Evolutionary conservation across 2,329 filamentous ascomycete genomes (phyloP).

Genomic region (Penicillium griseofulvum): DNA sequence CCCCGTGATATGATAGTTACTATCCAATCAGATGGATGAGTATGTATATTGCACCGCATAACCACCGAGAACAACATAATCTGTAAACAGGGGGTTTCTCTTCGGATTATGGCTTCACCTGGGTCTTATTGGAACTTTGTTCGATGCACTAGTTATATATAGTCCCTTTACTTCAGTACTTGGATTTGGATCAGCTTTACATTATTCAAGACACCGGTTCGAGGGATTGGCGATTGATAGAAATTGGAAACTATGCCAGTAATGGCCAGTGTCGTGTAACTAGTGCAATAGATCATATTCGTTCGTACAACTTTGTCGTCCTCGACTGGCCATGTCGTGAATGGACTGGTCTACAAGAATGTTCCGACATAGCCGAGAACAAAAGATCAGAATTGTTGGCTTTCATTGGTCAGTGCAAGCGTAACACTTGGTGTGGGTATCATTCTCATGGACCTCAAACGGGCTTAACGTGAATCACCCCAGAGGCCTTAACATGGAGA

Average conservation of each 20-base stretch:
- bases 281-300: neutral
- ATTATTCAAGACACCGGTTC: no score
- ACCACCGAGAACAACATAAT: no score
- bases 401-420: neutral
- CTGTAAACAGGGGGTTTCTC: no score
- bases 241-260: neutral
- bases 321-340: conserved; percentile 5
- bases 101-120: no score
- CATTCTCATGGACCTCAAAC: neutral
- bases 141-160: no score
- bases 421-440: neutral
- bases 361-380: conserved; percentile 1
- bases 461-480: neutral
- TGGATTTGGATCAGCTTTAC: neutral
- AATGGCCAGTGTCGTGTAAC: neutral
- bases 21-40: conserved; percentile 6
- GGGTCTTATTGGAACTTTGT: no score
- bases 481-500: neutral
- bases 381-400: neutral
- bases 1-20: neutral
- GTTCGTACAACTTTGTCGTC: neutral
- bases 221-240: no score
- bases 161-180: neutral
- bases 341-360: neutral
- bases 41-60: no score